A percentile compares a stretch with the other conserved stretches of the same genome.
phyloP scores from a whole-genome alignment of 2,329 filamentous ascomycete species.

The Aureobasidium sp. region DNA sequence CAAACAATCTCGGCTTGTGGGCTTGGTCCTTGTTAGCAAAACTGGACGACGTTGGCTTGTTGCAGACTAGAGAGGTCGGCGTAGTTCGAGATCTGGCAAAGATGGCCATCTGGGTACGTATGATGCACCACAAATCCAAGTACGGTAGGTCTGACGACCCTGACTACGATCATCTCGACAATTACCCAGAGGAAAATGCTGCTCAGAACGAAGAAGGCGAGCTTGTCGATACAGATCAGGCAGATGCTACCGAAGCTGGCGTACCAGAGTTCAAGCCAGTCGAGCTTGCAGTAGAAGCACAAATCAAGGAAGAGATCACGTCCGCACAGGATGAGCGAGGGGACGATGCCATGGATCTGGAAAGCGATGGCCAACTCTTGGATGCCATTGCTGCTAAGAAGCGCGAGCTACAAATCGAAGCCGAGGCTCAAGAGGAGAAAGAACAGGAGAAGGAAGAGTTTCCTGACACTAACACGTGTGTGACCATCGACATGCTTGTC shows the following conservation, averaged over 20 bases:
- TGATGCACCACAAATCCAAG: slow-evolving; percentile 38
- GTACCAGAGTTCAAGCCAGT: slow-evolving; percentile 15
- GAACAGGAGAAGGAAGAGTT: slow-evolving; percentile 17
- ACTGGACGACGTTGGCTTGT: slow-evolving; percentile 56
- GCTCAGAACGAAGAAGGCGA: slow-evolving; percentile 24
- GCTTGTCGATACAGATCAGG: not conserved
- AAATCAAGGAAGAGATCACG: not conserved
- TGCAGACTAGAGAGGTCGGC: slow-evolving; percentile 69
- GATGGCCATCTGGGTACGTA: slow-evolving; percentile 56
- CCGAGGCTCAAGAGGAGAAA: slow-evolving; percentile 13
- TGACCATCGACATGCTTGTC: slow-evolving; percentile 87
- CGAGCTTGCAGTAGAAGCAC: not conserved
- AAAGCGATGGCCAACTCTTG: not conserved
- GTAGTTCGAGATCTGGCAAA: slow-evolving; percentile 74
- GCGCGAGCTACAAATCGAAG: slow-evolving; percentile 3
- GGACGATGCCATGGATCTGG: not conserved
- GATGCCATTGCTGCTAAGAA: slow-evolving; percentile 14
- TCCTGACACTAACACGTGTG: slow-evolving; percentile 38
- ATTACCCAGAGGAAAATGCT: slow-evolving; percentile 14
- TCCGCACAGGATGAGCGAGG: not conserved
- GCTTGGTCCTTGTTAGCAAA: slow-evolving; percentile 75
- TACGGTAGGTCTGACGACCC: slow-evolving; percentile 32
- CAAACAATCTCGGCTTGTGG: slow-evolving; percentile 69
- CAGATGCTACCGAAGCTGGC: not conserved
- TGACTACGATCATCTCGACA: slow-evolving; percentile 30